Percentiles rank a stretch among this genome's conserved stretches.
Evolutionary conservation across 129 eudicot species (phyloP).

Genomic region (Rutidosis leptorrhynchoides): DNA sequence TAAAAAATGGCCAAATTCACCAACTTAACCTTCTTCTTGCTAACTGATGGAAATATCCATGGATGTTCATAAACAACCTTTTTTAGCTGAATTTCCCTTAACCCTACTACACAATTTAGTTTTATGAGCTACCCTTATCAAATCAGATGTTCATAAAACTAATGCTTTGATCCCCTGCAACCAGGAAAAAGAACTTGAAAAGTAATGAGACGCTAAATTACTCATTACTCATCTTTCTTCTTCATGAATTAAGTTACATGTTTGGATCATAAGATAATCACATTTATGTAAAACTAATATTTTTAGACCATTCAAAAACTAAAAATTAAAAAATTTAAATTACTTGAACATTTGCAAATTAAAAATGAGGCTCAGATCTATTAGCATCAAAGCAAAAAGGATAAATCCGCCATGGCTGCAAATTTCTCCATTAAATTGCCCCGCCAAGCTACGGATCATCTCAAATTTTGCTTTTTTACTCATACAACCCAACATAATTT

Average conservation of each 20-base stretch:
- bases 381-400: not conserved
- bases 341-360: not conserved
- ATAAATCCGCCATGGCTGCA: constrained; percentile 11
- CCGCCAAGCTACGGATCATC: constrained; percentile 6
- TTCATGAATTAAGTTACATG: too few relatives aligned
- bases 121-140: not conserved
- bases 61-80: not conserved
- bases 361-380: constrained; percentile 1
- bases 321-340: too few relatives aligned
- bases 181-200: not conserved
- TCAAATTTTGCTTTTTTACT: not conserved
- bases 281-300: not conserved
- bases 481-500: not conserved
- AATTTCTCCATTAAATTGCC: not conserved
- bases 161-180: not conserved
- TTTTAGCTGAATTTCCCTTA: too few relatives aligned
- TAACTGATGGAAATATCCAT: not conserved
- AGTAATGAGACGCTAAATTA: not conserved
- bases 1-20: not conserved
- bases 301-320: not conserved
- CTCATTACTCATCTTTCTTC: not conserved
- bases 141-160: not conserved
- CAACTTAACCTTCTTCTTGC: not conserved
- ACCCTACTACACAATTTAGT: not conserved
- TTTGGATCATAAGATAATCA: not conserved